Conservation (phyloP, 441 rosid genomes). For the Iberis amara region DNA sequence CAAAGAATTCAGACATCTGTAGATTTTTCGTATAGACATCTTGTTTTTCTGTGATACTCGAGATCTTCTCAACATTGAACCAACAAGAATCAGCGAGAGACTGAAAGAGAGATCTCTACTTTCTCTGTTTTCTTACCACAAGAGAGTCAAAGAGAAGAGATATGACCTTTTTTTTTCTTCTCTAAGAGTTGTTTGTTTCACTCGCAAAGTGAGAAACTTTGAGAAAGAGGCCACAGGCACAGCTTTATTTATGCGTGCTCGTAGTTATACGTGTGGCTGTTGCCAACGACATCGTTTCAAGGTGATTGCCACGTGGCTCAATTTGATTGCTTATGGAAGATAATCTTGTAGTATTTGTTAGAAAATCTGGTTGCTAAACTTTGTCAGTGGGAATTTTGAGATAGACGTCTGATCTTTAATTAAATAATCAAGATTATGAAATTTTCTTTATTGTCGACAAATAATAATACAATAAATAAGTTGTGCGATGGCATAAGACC, state of each 20-base stretch:
- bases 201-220: constrained; percentile 27
- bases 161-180: neutral
- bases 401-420: too few species aligned
- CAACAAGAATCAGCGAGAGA: too few species aligned
- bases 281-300: neutral
- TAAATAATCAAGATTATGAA: too few species aligned
- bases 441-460: too few species aligned
- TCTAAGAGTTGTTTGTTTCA: neutral
- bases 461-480: too few species aligned
- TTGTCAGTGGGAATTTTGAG: too few species aligned
- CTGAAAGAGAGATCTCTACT: constrained; percentile 4
- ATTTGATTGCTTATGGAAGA: constrained; percentile 3
- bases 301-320: constrained; percentile 1
- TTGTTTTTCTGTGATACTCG: neutral
- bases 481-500: too few species aligned
- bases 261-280: constrained; percentile 10
- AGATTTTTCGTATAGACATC: constrained; percentile 29
- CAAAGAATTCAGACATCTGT: constrained; percentile 26
- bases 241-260: constrained; percentile 26
- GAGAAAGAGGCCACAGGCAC: constrained; percentile 18
- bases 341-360: too few species aligned
- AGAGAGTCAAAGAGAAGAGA: constrained; percentile 2
- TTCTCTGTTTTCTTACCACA: constrained; percentile 21
- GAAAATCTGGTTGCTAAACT: too few species aligned
- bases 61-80: too few species aligned